Evolutionary conservation across 2,329 filamentous ascomycete species (phyloP).

Genomic region (Xylariales sp.): DNA sequence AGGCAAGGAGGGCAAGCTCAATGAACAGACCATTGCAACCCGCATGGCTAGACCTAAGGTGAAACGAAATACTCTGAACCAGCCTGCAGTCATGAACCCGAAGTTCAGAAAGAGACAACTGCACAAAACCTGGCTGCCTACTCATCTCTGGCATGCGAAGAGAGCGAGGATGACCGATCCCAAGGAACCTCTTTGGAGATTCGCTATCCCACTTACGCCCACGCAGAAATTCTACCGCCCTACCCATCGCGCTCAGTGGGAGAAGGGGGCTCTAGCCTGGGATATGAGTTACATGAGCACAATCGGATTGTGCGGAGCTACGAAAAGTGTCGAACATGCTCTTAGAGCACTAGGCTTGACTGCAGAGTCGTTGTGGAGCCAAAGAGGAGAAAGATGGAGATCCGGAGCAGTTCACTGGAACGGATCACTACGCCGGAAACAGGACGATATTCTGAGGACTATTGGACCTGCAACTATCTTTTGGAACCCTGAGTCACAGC

Average conservation of each 20-base stretch:
- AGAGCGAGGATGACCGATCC: conserved; percentile 82
- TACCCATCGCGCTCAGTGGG: conserved; percentile 73
- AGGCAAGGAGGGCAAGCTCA: conserved; percentile 27
- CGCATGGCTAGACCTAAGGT: conserved; percentile 57
- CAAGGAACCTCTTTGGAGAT: conserved; percentile 79
- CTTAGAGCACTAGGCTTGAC: conserved; percentile 61
- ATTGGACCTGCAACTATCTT: conserved; percentile 71
- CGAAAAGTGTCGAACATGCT: conserved; percentile 59
- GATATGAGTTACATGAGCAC: conserved; percentile 94
- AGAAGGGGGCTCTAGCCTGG: conserved; percentile 78
- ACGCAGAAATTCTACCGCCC: conserved; percentile 86
- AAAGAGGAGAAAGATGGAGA: conserved; percentile 67
- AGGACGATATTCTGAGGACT: conserved; percentile 44
- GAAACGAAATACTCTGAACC: conserved; percentile 64
- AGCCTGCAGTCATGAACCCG: conserved; percentile 46
- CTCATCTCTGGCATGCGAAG: conserved; percentile 91
- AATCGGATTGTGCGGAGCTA: conserved; percentile 67
- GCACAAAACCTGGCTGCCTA: conserved; percentile 90
- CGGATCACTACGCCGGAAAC: conserved; percentile 48
- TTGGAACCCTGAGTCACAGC: conserved; percentile 55
- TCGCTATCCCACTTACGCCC: conserved; percentile 77
- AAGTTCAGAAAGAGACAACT: conserved; percentile 83
- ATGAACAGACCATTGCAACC: conserved; percentile 31
- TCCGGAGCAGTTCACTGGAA: conserved; percentile 44
- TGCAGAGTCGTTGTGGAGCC: conserved; percentile 57